Base-by-base conservation (phyloP, 164 flowering plant species). In the Vitis amurensis region DNA sequence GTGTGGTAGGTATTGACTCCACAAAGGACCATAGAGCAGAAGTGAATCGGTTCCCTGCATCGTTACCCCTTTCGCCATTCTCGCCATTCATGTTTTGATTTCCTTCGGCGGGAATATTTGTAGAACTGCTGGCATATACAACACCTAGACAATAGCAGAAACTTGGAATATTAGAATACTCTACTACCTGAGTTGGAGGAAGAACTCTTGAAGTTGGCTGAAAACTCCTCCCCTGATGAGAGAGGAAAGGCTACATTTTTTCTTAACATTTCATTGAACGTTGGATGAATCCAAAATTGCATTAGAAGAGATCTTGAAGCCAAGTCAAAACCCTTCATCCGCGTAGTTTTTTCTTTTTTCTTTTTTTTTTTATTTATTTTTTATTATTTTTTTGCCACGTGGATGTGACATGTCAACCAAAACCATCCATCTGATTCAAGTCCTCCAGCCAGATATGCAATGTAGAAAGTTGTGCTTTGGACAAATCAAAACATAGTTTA, bases 1-100 rank as follows among this genome's bases (percentile, higher is more conserved):
- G 97, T 70, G 82, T 81, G 17, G 94, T 77, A 2, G 99, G 99
- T 66, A 96, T 86, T 27, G 98, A 88, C 55, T 90, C 99, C 76
- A 96, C 83, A 76, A 90, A 83, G 16, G 80, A 15, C 86, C 91
- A 87, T 11, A 96, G 48, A 4, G 86, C 73, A 71, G 97, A 86
- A 31, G 88, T 79, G 58, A 87, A 71, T 90, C 86, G 77, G 48
- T 84, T 74, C 12, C 73, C 80, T 49, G 75, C 53, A 59, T 67
- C 76, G 67, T 44, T 79, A 48, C 51, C 82, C n/a, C 60, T 70
- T 30, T 71, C 62, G 30, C 71, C 74, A n/a, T 58, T 75, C 63
- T 71, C 62, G 30, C 71, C 74, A n/a, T 58, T 75, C 63, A 74
- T 72, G 61, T 74, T 82, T 64, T 75, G 83, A 72, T 49, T 72